Evolutionary conservation across 1,284 basidiomycete genomes (phyloP), one percentile per base, ranked within the genome.

Genomic region (Puccinia coronata): DNA sequence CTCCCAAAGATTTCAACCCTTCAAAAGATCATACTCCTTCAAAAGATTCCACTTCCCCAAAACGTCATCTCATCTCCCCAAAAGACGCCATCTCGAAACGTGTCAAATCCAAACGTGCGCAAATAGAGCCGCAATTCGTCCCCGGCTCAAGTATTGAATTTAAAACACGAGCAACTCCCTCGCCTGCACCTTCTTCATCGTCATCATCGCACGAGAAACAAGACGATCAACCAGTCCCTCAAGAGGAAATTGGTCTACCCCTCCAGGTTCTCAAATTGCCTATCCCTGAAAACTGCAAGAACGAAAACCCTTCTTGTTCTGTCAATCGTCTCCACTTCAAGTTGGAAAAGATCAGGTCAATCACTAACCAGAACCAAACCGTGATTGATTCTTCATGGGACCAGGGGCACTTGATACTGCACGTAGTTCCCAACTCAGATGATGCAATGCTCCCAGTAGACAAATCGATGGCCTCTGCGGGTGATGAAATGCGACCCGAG

Each of bases 341-440:
- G 61, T n/a, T 81, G 18, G 72, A 67, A 31, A 81, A 75, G 51
- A 74, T 81, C 63, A 72, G 72, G 9, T n/a, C 25, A 31, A 57
- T 67, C 36, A 81, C 59, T 18, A 47, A 25, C 31, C 31, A 75
- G 53, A 39, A 70, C 41, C 43, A 81, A 53, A 75, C 71, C 6
- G 80, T 81, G 18, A 28, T 67, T 51, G 71, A 74, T 53, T 81
- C 80, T 23, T 53, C 53, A 49, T 81, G 71, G 71, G 72, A 51
- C 9, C 1, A 23, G 16, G 49, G 31, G 18, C n/a, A 55, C 31
- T 73, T 81, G 43, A 70, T 63, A 14, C 47, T 80, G 12, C 59
- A 72, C 47, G 55, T 80, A n/a, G 70, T 80, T 36, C 51, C 69
- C 20, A 67, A 73, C 36, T 61, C 41, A 16, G 59, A 59, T 11